These are phyloP conservation scores for Aspergillus baeticus DNA, from an alignment of 495 filamentous ascomycete species.

Conservation along the genomic window DNA sequence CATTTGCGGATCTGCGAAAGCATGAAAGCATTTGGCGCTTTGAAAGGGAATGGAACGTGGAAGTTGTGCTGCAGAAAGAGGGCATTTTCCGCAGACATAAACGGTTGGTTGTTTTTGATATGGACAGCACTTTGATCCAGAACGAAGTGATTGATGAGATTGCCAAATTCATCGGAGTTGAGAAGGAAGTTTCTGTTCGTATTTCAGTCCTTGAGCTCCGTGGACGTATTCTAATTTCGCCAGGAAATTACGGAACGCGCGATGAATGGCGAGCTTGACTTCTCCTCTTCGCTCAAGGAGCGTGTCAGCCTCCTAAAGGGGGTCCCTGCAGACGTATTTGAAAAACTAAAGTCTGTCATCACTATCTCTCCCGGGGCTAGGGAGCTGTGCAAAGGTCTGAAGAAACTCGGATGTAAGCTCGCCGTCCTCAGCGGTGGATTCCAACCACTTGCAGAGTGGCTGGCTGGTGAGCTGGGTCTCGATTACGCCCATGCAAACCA, in stretches of 20 bases:
- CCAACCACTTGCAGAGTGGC: slow-evolving; percentile 80
- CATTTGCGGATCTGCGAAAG: slow-evolving; percentile 66
- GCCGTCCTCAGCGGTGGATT: slow-evolving; percentile 94
- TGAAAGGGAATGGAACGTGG: slow-evolving; percentile 84
- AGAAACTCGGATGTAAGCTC: slow-evolving; percentile 73
- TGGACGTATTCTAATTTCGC: slow-evolving; percentile 11
- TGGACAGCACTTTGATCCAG: slow-evolving; percentile 95
- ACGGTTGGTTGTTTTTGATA: slow-evolving; percentile 89
- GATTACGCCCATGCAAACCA: slow-evolving; percentile 88
- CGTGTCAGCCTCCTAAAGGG: slow-evolving; percentile 79
- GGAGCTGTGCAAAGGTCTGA: slow-evolving; percentile 69
- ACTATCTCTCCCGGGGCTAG: slow-evolving; percentile 79
- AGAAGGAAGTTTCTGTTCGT: slow-evolving; percentile 60
- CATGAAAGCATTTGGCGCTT: slow-evolving; percentile 80
- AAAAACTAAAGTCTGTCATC: slow-evolving; percentile 66
- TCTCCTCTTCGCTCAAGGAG: slow-evolving; percentile 74
- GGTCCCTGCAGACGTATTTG: slow-evolving; percentile 75
- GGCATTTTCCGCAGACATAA: slow-evolving; percentile 72
- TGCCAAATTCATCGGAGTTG: slow-evolving; percentile 74
- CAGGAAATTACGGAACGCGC: slow-evolving; percentile 82
- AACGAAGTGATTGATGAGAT: slow-evolving; percentile 97
- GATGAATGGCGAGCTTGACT: slow-evolving; percentile 97
- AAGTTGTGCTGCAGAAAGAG: slow-evolving; percentile 71
- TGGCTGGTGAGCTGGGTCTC: slow-evolving; percentile 74
- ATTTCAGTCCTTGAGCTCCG: slow-evolving; percentile 26